These are phyloP conservation scores for Rhynchospora tenuis DNA, from an alignment of 176 grass and related monocot species.

Conservation along the genomic window DNA sequence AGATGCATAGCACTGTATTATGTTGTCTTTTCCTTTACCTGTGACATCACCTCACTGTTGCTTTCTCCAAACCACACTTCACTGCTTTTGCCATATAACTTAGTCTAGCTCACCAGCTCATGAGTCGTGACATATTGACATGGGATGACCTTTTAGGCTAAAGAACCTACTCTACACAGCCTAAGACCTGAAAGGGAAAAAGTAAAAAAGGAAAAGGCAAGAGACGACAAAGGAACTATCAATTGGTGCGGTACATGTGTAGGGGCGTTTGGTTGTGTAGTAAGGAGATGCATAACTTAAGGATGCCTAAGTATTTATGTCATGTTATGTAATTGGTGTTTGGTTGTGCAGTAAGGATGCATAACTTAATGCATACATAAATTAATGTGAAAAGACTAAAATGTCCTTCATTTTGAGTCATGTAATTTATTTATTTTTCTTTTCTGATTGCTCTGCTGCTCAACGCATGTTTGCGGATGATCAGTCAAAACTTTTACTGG, in stretches of 20 bases:
- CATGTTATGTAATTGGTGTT: too few species aligned
- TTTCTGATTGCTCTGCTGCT: too few species aligned
- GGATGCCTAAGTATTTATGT: too few species aligned
- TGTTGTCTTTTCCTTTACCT: not conserved
- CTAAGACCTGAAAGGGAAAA: not conserved
- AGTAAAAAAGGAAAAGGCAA: not conserved
- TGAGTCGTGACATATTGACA: not conserved
- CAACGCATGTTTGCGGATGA: too few species aligned
- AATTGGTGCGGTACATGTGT: not conserved
- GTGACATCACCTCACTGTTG: slow-evolving; percentile 8
- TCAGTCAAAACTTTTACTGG: too few species aligned
- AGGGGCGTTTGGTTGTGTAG: too few species aligned
- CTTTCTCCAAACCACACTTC: not conserved
- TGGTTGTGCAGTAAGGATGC: too few species aligned
- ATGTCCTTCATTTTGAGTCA: too few species aligned
- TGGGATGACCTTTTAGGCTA: not conserved
- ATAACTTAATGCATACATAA: too few species aligned
- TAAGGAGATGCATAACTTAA: too few species aligned
- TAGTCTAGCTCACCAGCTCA: not conserved
- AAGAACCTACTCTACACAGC: not conserved
- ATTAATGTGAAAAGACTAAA: too few species aligned
- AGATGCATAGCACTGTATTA: not conserved
- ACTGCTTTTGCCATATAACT: not conserved
- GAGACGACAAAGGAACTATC: not conserved
- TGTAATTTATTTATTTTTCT: too few species aligned